Evolutionary conservation across 257 asterid species (phyloP).

Genomic region (Mitragyna speciosa): DNA sequence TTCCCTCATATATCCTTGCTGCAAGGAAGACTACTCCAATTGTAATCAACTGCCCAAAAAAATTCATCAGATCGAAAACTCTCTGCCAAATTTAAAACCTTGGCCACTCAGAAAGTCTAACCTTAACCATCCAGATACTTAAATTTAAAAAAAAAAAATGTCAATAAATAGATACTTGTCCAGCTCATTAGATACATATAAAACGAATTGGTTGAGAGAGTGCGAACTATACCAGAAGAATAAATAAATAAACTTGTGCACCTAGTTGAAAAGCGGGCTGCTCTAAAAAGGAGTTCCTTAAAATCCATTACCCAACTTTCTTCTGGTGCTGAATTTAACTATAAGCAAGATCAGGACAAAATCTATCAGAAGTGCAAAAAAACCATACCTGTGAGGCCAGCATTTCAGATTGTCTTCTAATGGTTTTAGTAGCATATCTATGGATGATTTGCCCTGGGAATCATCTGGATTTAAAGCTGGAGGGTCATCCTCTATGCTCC

Average conservation of each 20-base stretch:
- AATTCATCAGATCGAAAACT: background rate
- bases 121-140: too few species aligned
- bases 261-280: background rate
- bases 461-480: conserved; percentile 63
- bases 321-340: background rate
- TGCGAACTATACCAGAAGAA: background rate
- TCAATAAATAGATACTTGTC: background rate
- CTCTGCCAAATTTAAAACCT: background rate
- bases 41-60: background rate
- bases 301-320: background rate
- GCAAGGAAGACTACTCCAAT: background rate
- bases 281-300: background rate
- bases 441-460: conserved; percentile 61
- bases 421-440: conserved; percentile 84
- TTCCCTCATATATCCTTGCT: background rate
- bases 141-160: too few species aligned
- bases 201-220: background rate
- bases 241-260: too few species aligned
- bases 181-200: background rate
- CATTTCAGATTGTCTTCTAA: conserved; percentile 77
- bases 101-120: background rate
- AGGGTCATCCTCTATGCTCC: conserved; percentile 79
- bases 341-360: background rate
- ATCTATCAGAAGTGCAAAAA: conserved; percentile 11
- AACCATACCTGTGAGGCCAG: conserved; percentile 85